Base-by-base conservation (phyloP, 2,329 filamentous ascomycete species). In the Coniochaeta ligniaria region DNA sequence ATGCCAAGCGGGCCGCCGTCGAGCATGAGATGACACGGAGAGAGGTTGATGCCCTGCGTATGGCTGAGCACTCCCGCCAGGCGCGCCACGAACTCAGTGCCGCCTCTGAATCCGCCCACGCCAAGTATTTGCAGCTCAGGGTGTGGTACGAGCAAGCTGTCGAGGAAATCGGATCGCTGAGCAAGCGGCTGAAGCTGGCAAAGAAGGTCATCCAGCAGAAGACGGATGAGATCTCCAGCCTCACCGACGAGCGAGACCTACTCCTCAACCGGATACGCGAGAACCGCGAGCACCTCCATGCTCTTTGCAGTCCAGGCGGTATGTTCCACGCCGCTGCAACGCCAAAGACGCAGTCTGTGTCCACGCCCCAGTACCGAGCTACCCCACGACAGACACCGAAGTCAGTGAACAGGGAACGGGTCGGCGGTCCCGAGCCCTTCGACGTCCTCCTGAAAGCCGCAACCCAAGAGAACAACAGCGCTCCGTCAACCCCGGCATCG, bases 11-110 rank as follows among this genome's bases (percentile, higher is more conserved):
- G 28, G 92, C 94, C 66, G 89, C 88, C 38, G 93, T 97, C 6
- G 94, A 97, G 74, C 90, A 96, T 68, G 90, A 95, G 65, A 93
- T 97, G 84, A 89, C 89, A n/a, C 85, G 91, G 63, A 84, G 90
- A 24, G 92, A 97, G 74, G 89, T 96, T 22, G 90, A 96, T 63
- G 90, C 93, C 14, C 78, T 97, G 31, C 89, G 92, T 62, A 81
- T 83, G 63, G 86, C 87, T 16, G 90, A 95, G 69, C 84, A 89
- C 70, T 83, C 85, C 58, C 83, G 83, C 58, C 85, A 88, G 62
- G 82, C 82, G 4, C 78, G 80, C 54, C 79, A 78, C 24, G 82
- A 86, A 62, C 75, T 83, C 60, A 80, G 76, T 65, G 75, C 75
- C 7, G 79, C 76, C 22, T 77, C 80, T 3, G 82, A 86, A 58